Base-by-base conservation (phyloP, 306 rosid species). In the Prunus padus region DNA sequence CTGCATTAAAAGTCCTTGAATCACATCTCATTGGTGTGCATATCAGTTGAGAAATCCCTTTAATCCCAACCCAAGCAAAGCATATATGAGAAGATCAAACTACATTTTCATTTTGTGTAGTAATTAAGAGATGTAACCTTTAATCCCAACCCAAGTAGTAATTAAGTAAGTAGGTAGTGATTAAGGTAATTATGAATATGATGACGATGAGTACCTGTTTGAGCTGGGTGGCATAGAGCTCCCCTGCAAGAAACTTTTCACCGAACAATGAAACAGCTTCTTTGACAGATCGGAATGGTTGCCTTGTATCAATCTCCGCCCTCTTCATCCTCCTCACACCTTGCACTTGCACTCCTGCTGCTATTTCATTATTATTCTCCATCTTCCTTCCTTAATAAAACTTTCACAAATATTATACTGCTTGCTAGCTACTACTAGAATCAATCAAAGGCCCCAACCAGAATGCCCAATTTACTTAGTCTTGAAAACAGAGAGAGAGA, bases 181-280 rank as follows among this genome's bases (percentile, higher is more conserved):
- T 37, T 37, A 7, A 46, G 28, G 2, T 25, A 9, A n/a, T n/a
- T n/a, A n/a, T n/a, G 37, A 15, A 8, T 10, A 15, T 11, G 37
- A 16, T 54, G 65, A 31, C 31, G 68, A 63, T 19, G 15, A 62
- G 59, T 7, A 94, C 98, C 98, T 91, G 79, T 79, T 84, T 85
- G 74, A 88, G 88, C 74, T 88, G 87, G 84, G 67, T 69, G 51
- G 90, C 79, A 72, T 92, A 87, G 44, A 94, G 73, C 79, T 92
- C 93, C 2, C 88, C 93, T 3, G 93, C 97, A 2, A 92, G 76
- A 77, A 94, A 92, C 67, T 87, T 84, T 57, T 88, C 93, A 4
- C 98, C 98, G 40, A 92, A 94, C 78, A 94, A 66, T 0, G 89
- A 69, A 49, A 94, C 98, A 14, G 98, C 98, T 78, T 94, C 98